Evolutionary conservation across 345 rosid genomes (phyloP).

Genomic region (Populus tremula): DNA sequence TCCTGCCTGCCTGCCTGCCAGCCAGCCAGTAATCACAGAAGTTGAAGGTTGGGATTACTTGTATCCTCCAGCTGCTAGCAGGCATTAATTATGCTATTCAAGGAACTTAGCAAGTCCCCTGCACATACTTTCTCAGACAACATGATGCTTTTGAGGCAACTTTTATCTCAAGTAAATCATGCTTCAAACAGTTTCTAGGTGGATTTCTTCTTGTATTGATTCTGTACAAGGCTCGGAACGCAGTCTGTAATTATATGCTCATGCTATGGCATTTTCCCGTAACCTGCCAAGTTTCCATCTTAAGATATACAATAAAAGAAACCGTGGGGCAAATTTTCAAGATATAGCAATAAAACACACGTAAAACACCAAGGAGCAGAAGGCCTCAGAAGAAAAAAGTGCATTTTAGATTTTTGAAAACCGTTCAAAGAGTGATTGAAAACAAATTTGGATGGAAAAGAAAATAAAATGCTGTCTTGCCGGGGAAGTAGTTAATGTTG

Average conservation of each 20-base stretch:
- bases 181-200: conserved; percentile 11
- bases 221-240: conserved; percentile 57
- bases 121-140: background rate
- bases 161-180: background rate
- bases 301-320: background rate
- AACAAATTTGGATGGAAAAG: background rate
- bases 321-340: background rate
- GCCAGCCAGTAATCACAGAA: conserved; percentile 16
- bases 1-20: conserved; percentile 10
- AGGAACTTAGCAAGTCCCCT: background rate
- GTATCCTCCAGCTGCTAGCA: conserved; percentile 17
- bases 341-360: background rate
- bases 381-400: background rate
- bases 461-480: conserved; percentile 28
- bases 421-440: background rate
- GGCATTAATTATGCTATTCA: conserved; percentile 17
- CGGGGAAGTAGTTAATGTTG: conserved; percentile 85
- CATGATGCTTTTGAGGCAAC: background rate
- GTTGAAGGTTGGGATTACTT: conserved; percentile 14
- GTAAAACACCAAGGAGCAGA: too few species aligned
- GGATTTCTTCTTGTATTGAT: conserved; percentile 42
- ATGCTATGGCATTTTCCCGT: conserved; percentile 80
- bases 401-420: background rate
- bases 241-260: conserved; percentile 79
- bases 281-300: conserved; percentile 44